Evolutionary conservation across 2,329 filamentous ascomycete species (phyloP).

Genomic region (Leptographium lundbergii): DNA sequence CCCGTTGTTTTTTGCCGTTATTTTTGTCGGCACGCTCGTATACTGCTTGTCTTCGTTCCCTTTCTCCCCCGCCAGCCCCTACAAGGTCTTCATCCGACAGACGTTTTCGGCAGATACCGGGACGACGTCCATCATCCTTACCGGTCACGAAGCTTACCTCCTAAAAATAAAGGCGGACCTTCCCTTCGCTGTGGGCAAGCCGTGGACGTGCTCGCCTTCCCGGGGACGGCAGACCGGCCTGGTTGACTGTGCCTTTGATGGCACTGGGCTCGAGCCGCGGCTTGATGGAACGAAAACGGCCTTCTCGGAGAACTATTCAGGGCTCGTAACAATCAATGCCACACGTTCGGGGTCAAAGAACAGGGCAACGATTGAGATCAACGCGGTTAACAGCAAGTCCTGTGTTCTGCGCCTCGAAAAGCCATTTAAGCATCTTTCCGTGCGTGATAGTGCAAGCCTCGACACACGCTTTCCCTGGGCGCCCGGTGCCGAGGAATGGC

Average conservation of each 20-base stretch:
- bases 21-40: slow-evolving; percentile 63
- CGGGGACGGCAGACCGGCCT: slow-evolving; percentile 36
- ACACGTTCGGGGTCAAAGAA: slow-evolving; percentile 23
- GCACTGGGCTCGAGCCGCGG: slow-evolving; percentile 19
- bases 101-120: slow-evolving; percentile 63
- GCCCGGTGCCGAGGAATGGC: slow-evolving; percentile 33
- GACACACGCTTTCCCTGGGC: slow-evolving; percentile 46
- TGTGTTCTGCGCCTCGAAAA: slow-evolving; percentile 63
- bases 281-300: slow-evolving; percentile 48
- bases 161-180: slow-evolving; percentile 53
- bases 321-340: slow-evolving; percentile 57
- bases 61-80: slow-evolving; percentile 64
- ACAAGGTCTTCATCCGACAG: slow-evolving; percentile 84
- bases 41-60: slow-evolving; percentile 86
- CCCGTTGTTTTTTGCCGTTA: slow-evolving; percentile 59
- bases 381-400: slow-evolving; percentile 62
- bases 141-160: slow-evolving; percentile 56
- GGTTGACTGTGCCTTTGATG: slow-evolving; percentile 58
- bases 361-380: slow-evolving; percentile 51
- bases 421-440: slow-evolving; percentile 51
- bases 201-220: slow-evolving; percentile 35
- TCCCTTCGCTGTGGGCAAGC: slow-evolving; percentile 55
- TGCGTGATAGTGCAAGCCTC: slow-evolving; percentile 47
- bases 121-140: slow-evolving; percentile 55
- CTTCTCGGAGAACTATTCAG: slow-evolving; percentile 32